phyloP scores from a whole-genome alignment of 176 grass and related monocot species.

The Paspalum vaginatum region DNA sequence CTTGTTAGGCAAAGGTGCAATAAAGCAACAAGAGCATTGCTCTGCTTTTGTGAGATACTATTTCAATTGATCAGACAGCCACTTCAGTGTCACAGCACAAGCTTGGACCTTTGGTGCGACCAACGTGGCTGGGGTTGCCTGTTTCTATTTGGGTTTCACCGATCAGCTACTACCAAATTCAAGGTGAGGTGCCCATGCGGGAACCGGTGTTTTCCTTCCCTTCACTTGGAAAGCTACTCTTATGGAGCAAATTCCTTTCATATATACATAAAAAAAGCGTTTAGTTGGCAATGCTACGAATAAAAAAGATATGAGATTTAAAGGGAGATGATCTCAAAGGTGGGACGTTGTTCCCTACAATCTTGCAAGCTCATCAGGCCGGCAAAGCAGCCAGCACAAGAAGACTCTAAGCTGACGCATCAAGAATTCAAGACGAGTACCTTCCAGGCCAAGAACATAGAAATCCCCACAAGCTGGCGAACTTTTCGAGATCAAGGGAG shows the following conservation, averaged over 20 bases:
- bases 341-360: not conserved
- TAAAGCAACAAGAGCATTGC: not conserved
- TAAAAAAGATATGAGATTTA: not conserved
- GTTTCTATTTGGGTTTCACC: slow-evolving; percentile 8
- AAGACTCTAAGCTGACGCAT: slow-evolving; percentile 11
- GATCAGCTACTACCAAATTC: slow-evolving; percentile 1
- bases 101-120: not conserved
- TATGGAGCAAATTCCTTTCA: not conserved
- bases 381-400: not conserved
- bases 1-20: not conserved
- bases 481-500: not conserved
- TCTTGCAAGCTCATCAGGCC: not conserved
- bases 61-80: slow-evolving; percentile 5
- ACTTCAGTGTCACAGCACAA: not conserved
- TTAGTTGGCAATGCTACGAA: not conserved
- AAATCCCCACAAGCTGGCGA: not conserved
- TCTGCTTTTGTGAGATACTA: not conserved
- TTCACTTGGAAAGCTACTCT: slow-evolving; percentile 9
- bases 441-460: not conserved
- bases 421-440: not conserved
- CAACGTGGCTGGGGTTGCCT: not conserved
- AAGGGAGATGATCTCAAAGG: not conserved
- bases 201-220: not conserved
- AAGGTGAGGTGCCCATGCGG: not conserved
- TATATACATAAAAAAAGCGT: not conserved